Evolutionary conservation across 177 flowering plant genomes (phyloP).

Genomic region (Vitis hybrid): DNA sequence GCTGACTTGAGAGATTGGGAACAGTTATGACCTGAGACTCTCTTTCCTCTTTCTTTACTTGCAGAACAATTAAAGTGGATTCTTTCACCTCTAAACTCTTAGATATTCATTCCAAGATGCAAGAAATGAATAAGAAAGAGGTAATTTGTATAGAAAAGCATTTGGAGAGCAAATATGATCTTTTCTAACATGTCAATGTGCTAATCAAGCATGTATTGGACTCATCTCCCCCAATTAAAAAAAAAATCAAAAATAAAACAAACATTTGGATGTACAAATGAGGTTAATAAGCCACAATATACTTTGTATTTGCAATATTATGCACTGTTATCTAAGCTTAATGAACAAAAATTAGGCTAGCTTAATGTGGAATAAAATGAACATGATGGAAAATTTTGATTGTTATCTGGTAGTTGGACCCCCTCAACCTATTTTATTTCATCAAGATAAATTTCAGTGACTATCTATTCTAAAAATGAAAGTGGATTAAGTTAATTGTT

Average conservation of each 20-base stretch:
- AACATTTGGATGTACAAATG: too few species aligned
- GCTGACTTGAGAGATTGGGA: too few species aligned
- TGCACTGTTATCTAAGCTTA: too few species aligned
- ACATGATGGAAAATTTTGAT: too few species aligned
- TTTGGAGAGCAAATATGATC: not conserved
- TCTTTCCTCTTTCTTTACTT: conserved; percentile 9
- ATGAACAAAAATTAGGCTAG: too few species aligned
- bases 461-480: not conserved
- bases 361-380: too few species aligned
- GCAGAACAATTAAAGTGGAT: conserved; percentile 92
- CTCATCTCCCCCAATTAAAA: too few species aligned
- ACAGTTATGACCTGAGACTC: not conserved
- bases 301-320: too few species aligned
- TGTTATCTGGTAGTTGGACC: too few species aligned
- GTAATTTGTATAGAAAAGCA: conserved; percentile 22
- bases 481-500: conserved; percentile 4
- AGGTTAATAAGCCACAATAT: too few species aligned
- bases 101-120: conserved; percentile 90
- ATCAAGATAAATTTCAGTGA: conserved; percentile 8
- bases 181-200: not conserved
- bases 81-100: conserved; percentile 76
- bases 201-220: not conserved
- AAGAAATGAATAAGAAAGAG: conserved; percentile 77
- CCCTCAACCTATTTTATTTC: not conserved
- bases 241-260: too few species aligned